Conservation (phyloP, 2,329 filamentous ascomycete species). For the Hypocreales sp. region DNA sequence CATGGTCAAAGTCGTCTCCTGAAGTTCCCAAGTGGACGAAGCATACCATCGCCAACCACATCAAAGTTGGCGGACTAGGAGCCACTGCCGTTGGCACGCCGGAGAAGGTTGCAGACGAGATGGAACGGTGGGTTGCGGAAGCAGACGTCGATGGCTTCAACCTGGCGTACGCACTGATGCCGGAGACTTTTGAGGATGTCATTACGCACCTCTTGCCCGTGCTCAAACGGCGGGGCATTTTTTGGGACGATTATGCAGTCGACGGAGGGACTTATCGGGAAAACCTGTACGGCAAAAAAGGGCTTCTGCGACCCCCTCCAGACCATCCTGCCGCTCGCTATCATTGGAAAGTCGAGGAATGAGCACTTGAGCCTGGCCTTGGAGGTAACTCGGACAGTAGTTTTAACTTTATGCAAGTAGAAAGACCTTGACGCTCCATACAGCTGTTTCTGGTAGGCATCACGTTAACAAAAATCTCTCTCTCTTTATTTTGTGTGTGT, state of each 20-base stretch:
- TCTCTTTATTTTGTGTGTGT: too few species aligned
- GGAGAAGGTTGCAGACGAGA: conserved; percentile 14
- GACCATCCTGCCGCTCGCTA: conserved; percentile 23
- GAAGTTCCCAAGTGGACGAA: conserved; percentile 20
- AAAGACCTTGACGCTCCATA: too few species aligned
- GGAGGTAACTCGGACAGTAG: too few species aligned
- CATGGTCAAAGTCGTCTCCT: conserved; percentile 23
- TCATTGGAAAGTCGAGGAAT: conserved; percentile 20
- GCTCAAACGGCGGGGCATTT: conserved; percentile 38
- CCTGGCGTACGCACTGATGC: conserved; percentile 22
- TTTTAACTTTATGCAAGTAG: too few species aligned
- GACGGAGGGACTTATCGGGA: conserved; percentile 26
- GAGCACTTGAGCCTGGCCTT: too few species aligned
- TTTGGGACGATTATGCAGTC: conserved; percentile 32
- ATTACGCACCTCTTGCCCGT: conserved; percentile 49
- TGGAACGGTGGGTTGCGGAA: conserved; percentile 25
- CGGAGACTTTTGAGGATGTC: conserved; percentile 50
- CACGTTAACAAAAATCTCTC: too few species aligned
- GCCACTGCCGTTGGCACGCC: conserved; percentile 15
- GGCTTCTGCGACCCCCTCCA: conserved; percentile 15
- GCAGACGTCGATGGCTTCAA: conserved; percentile 45
- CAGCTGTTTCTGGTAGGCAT: too few species aligned
- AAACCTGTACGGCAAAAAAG: conserved; percentile 22
- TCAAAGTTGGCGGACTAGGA: conserved; percentile 15
- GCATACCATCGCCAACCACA: conserved; percentile 15